Evolutionary conservation across 768 basidiomycete genomes (phyloP), one percentile per base, ranked within the genome.

Genomic region (Pholiota microspora): DNA sequence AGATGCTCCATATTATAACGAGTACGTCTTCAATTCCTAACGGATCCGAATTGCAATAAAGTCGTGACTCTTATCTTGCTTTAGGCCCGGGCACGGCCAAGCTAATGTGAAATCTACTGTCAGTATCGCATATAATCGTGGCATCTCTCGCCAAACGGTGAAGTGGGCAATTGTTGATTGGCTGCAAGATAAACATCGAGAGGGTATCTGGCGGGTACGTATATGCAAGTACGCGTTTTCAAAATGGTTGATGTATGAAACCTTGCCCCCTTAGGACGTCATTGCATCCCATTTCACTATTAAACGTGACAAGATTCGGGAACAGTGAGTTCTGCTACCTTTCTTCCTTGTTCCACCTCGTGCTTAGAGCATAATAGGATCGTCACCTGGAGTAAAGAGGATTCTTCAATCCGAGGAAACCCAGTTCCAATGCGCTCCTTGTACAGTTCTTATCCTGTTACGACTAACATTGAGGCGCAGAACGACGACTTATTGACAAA

Each of bases 101-200:
- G 78, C 74, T 18, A 70, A 77, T 58, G 53, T 69, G 45, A 66
- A 64, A 15, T 48, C 68, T 28, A 36, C 47, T 24, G 63, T 59
- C 7, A 81, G 79, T 53, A 71, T 75, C n/a, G 52, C 47, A 2
- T 82, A 82, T 64, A 82, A 84, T 63, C 65, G 68, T 25, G 65
- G 78, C 54, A 71, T 76, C 23, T 59, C 69, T 4, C 56, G 68
- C 34, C 69, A 82, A 31, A 83, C 80, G 4, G 69, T 73, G 3
- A 67, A 72, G 18, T 82, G 79, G 80, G 81, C 77, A 6, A 82
- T 83, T 38, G 69, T 79, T 3, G 77, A 81, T 16, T 83, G 81
- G 81, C 59, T 82, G 44, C 62, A 73, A 34, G 76, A 78, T 45
- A 66, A 72, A 47, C 66, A 78, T 53, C 64, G 67, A 51, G 38